Evolutionary conservation across 2,329 filamentous ascomycete genomes (phyloP), one percentile per base, ranked within the genome.

Genomic region (Aspergillus candidus): DNA sequence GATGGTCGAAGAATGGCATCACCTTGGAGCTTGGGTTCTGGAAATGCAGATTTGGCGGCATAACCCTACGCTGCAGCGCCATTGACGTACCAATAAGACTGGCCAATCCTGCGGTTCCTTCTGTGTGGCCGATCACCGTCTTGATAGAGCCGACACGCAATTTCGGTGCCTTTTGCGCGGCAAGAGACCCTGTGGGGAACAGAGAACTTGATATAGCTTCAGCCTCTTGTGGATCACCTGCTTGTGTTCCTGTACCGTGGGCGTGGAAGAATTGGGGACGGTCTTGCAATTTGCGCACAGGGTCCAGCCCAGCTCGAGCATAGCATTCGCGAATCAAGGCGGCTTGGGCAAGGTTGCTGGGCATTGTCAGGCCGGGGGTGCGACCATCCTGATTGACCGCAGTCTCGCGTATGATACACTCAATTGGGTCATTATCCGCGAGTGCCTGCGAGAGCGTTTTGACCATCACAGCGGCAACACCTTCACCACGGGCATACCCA

Each of bases 401-500:
- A 5, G 57, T 57, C 8, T 50, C 57, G 6, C 61, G 55, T 22
- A 67, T 61, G 7, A 65, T 50, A 30, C 59, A 60, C 15, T 69
- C 58, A 33, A 75, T 68, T 4, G 59, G 48, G 40, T 75, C 70
- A 2, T 62, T 63, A 48, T 74, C 69, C 1, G 39, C 53, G 3
- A 79, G 39, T 0, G 78, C 79, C 1, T 67, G 55, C 3, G 52
- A 56, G 0, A 80, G 53, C 1, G 56, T 62, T 55, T 80, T 80
- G 0, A 82, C 44, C 0, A 80, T 57, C 0, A 81, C 47, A 0
- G 64, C 58, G 0, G 68, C 68, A 11, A 76, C 55, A 3, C 75
- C 76, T 41, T 80, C 78, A 6, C 72, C 74, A 1, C 75, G 67
- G 14, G 61, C 71, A 58, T 65, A 75, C 11, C 73, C 76, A 50